Base-by-base conservation (phyloP, 1,284 basidiomycete species). In the Moesziomyces sp. region DNA sequence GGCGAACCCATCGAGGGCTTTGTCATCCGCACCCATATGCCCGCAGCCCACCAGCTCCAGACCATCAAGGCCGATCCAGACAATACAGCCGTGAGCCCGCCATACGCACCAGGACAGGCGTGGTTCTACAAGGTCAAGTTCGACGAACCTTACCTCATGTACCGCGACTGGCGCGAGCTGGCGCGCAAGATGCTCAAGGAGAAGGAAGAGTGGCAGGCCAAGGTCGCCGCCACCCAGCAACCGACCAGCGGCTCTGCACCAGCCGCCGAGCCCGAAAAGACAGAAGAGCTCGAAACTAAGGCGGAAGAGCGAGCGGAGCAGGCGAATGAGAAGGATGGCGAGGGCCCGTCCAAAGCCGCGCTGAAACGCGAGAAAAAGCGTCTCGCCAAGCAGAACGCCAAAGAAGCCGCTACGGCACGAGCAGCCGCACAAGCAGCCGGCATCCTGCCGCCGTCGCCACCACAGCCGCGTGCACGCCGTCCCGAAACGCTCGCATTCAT, bases 101-200 rank as follows among this genome's bases (percentile, higher is more conserved):
- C 82, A 0, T 84, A 84, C 51, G 26, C n/a, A 1, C 59, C 90
- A 0, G 92, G 92, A 16, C 90, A 92, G 7, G 91, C 93, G 0
- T 97, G 98, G 87, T 98, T 99, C 88, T 99, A 97, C 90, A 99
- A 99, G 85, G 89, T 99, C 86, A 99, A 99, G 85, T 99, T 97
- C 84, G 94, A 98, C 85, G 94, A 99, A 83, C 96, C 96, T 0
- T 99, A 99, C 84, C 90, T 98, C 86, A 96, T 97, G 90, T 98
- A 98, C 85, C 90, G 97, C 52, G 93, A 97, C 83, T 99, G 94
- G 94, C 88, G 97, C 56, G 97, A 99, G 85, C 88, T 96, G 52
- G 98, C 97, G 8, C 92, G 93, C 80, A 86, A 84, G 19, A 83
- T 84, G 76, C 52, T 83, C 24, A 61, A 57, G 13, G 72, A 79